Percentiles rank a stretch among this genome's conserved stretches.
phyloP scores from a whole-genome alignment of 179 eudicot genomes.

The Spinacia oleracea region DNA sequence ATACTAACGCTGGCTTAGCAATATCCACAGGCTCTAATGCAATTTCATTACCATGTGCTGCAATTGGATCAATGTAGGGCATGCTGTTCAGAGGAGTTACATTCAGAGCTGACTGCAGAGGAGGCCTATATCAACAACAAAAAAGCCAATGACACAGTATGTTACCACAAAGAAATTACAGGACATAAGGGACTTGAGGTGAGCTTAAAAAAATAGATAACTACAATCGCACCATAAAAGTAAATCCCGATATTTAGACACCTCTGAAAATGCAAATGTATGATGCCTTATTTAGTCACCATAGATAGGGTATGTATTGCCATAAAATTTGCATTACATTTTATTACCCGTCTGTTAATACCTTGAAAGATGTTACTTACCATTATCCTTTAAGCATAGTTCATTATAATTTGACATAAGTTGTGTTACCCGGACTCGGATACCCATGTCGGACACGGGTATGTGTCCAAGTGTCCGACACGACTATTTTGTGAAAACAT shows the following conservation, averaged over 20 bases:
- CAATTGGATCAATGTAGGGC: conserved; percentile 44
- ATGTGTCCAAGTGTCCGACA: no score
- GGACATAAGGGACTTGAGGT: neutral
- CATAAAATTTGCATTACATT: neutral
- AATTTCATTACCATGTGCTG: conserved; percentile 10
- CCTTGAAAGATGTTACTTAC: neutral
- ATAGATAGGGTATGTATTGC: neutral
- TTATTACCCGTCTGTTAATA: neutral
- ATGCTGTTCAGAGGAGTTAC: conserved; percentile 59
- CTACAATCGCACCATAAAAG: neutral
- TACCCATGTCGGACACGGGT: no score
- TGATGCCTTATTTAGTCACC: neutral
- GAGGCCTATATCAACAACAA: conserved; percentile 22
- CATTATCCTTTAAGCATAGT: neutral
- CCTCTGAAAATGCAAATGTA: neutral
- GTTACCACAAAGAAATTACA: conserved; percentile 2
- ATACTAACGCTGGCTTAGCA: conserved; percentile 50
- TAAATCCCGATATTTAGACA: neutral
- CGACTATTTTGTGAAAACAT: no score
- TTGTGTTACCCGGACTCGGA: no score
- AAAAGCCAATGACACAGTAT: conserved; percentile 1
- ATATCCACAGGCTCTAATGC: conserved; percentile 11
- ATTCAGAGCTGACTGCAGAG: conserved; percentile 34
- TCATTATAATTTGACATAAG: no score
- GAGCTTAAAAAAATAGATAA: neutral